Evolutionary conservation across 73 alveolate species (phyloP).

Genomic region (Breviolum minutum): DNA sequence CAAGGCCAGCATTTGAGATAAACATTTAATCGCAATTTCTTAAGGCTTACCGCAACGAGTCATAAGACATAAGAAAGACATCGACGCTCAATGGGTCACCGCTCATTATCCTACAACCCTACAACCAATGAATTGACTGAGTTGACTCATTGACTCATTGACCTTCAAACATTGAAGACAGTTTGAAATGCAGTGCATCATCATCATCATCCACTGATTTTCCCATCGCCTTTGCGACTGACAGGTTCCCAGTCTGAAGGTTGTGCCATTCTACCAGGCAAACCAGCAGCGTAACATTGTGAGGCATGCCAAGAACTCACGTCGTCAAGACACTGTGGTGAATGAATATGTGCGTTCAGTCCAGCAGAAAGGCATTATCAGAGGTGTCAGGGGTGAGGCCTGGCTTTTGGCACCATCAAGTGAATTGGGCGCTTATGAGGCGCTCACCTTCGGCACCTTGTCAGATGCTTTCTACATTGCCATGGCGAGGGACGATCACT

Average conservation of each 20-base stretch:
- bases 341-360: not conserved
- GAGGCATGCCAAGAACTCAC: not conserved
- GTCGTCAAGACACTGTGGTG: slow-evolving; percentile 21
- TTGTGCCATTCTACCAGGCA: not conserved
- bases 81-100: too few relatives aligned
- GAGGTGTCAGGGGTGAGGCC: slow-evolving; percentile 7
- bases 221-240: too few relatives aligned
- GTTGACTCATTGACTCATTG: too few relatives aligned
- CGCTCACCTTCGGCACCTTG: slow-evolving; percentile 1
- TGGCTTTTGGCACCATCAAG: not conserved
- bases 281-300: not conserved
- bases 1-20: not conserved
- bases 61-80: too few relatives aligned
- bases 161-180: too few relatives aligned
- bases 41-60: not conserved
- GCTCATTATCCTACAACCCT: too few relatives aligned
- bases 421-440: not conserved
- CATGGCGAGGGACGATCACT: not conserved
- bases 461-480: slow-evolving; percentile 11
- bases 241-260: not conserved
- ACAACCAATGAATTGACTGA: too few relatives aligned
- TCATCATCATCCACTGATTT: too few relatives aligned
- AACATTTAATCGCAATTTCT: not conserved
- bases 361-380: not conserved
- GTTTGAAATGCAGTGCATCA: too few relatives aligned